A percentile compares a stretch with the other conserved stretches of the same genome.
These are phyloP conservation scores for Protomyces inundatus DNA, from an alignment of 1,139 yeast genomes.

Conservation along the genomic window DNA sequence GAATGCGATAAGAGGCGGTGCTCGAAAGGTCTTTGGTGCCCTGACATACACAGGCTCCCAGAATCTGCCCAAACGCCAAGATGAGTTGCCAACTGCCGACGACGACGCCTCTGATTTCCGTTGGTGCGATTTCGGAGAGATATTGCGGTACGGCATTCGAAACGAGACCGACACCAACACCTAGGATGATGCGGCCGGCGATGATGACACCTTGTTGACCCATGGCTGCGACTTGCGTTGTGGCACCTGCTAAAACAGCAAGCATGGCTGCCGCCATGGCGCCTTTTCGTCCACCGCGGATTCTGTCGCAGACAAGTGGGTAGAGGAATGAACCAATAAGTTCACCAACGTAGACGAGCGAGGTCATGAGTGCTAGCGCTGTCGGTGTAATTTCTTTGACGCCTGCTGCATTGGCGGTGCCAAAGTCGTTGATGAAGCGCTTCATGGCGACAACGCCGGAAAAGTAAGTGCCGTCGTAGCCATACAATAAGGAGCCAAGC, in stretches of 20 bases:
- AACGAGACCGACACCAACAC: constrained; percentile 62
- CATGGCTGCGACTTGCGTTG: constrained; percentile 45
- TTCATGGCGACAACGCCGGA: constrained; percentile 55
- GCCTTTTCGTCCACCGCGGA: constrained; percentile 33
- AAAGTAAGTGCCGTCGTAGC: constrained; percentile 53
- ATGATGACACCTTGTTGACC: constrained; percentile 43
- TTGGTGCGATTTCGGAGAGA: constrained; percentile 66
- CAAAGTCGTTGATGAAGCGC: constrained; percentile 39
- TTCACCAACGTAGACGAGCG: constrained; percentile 47
- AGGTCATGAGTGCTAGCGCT: constrained; percentile 55
- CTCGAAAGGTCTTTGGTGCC: constrained; percentile 52
- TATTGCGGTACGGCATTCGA: constrained; percentile 62
- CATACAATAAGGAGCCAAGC: constrained; percentile 55
- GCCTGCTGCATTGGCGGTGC: constrained; percentile 40
- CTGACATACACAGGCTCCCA: constrained; percentile 63
- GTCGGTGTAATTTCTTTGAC: constrained; percentile 46
- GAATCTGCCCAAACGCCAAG: constrained; percentile 62
- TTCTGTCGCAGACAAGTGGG: constrained; percentile 51
- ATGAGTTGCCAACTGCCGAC: constrained; percentile 28
- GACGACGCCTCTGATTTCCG: constrained; percentile 53
- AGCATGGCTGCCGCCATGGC: constrained; percentile 21
- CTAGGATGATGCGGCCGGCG: constrained; percentile 49
- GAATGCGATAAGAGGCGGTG: constrained; percentile 40
- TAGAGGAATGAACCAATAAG: constrained; percentile 46
- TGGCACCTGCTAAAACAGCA: constrained; percentile 40